Percentiles rank a stretch among this genome's conserved stretches.
Conservation (phyloP, 495 filamentous ascomycete genomes). For the Aspergillus kassunensis region DNA sequence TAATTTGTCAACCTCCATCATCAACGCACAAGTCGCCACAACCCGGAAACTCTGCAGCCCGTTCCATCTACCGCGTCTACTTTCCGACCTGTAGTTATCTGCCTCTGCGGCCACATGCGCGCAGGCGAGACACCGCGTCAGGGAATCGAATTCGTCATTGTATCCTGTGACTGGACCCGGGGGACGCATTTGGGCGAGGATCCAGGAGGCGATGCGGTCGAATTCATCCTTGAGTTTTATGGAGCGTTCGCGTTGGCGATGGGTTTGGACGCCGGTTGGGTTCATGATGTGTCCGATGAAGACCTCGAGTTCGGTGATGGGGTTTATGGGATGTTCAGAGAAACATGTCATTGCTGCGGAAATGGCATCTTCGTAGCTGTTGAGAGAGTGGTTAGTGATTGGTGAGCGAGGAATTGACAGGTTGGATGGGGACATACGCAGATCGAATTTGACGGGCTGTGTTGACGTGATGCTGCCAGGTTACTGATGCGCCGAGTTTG, state of each 20-base stretch:
- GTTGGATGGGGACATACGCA: slow-evolving; percentile 35
- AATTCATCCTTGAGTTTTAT: slow-evolving; percentile 55
- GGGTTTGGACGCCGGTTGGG: slow-evolving; percentile 52
- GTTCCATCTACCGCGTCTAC: neutral
- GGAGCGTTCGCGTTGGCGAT: slow-evolving; percentile 60
- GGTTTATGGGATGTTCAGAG: slow-evolving; percentile 52
- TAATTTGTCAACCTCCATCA: slow-evolving; percentile 1
- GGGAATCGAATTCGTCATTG: neutral
- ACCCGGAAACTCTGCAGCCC: slow-evolving; percentile 4
- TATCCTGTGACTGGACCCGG: slow-evolving; percentile 1
- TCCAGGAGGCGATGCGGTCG: slow-evolving; percentile 43
- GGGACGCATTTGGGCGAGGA: slow-evolving; percentile 38
- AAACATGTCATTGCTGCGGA: slow-evolving; percentile 51
- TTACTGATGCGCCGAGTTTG: slow-evolving; percentile 25
- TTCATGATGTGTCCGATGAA: slow-evolving; percentile 72
- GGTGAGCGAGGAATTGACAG: neutral
- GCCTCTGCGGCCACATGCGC: slow-evolving; percentile 10
- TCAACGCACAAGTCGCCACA: slow-evolving; percentile 5
- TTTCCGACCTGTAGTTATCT: neutral
- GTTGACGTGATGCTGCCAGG: slow-evolving; percentile 41
- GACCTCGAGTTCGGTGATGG: slow-evolving; percentile 69
- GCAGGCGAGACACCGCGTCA: slow-evolving; percentile 20
- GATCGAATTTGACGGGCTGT: slow-evolving; percentile 49
- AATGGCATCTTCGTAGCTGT: slow-evolving; percentile 64
- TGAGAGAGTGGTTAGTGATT: neutral